phyloP scores from a whole-genome alignment of 441 rosid genomes.

The Omphalea diandra region DNA sequence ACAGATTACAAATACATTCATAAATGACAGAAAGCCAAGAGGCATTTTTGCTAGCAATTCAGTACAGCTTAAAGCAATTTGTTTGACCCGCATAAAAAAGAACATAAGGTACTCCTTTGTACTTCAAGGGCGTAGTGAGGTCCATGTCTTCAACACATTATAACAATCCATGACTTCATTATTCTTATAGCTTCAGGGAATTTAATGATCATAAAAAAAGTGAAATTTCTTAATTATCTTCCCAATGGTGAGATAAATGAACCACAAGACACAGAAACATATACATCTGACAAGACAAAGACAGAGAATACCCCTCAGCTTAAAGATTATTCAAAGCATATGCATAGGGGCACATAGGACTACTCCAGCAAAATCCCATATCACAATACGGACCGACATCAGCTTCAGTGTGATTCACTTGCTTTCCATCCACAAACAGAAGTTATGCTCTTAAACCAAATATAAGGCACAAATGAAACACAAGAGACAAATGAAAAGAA shows the following conservation, averaged over 20 bases:
- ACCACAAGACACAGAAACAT: not conserved
- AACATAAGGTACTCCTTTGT: not conserved
- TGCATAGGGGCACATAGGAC: not conserved
- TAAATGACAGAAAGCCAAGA: not conserved
- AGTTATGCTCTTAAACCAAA: not conserved
- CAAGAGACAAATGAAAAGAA: not conserved
- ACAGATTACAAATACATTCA: not conserved
- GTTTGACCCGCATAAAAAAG: not conserved
- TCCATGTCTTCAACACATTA: conserved; percentile 3
- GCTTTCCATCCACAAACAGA: not conserved
- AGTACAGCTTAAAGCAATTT: conserved; percentile 5
- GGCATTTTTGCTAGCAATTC: not conserved
- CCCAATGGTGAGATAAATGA: not conserved
- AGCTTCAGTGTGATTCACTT: not conserved
- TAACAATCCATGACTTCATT: not conserved
- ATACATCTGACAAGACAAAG: not conserved
- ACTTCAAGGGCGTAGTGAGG: conserved; percentile 2
- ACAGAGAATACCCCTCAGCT: not conserved
- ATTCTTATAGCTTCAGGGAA: not conserved
- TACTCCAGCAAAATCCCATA: not conserved
- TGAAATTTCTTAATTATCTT: not conserved
- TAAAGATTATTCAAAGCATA: not conserved
- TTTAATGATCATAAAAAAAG: not conserved
- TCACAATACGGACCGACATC: not conserved
- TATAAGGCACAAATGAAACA: not conserved